Evolutionary conservation across 2,329 filamentous ascomycete genomes (phyloP).

Genomic region (Fusarium sp.): DNA sequence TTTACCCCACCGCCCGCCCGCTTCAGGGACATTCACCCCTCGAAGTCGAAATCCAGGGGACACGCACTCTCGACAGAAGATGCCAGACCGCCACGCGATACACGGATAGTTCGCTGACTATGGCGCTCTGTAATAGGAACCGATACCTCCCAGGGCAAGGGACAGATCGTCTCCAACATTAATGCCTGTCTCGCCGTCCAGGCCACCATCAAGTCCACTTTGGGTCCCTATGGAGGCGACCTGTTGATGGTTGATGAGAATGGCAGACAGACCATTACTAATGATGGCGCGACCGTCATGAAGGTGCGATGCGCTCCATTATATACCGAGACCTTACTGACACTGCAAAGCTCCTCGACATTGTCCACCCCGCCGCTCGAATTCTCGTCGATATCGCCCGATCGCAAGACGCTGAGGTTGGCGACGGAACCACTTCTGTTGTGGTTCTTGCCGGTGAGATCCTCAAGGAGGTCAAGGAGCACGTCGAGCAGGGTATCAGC

Average conservation of each 20-base stretch:
- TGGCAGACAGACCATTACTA: conserved; percentile 96
- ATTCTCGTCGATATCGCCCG: conserved; percentile 98
- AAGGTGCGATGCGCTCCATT: conserved; percentile 69
- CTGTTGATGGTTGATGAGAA: conserved; percentile 95
- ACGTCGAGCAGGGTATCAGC: conserved; percentile 96
- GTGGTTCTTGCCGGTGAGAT: conserved; percentile 98
- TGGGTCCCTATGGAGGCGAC: conserved; percentile 97
- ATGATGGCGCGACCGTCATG: conserved; percentile 99
- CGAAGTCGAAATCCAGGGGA: conserved; percentile 34
- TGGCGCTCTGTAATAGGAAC: conserved; percentile 72
- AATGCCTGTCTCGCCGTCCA: conserved; percentile 98
- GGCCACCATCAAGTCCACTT: conserved; percentile 92
- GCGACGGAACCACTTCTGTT: conserved; percentile 97
- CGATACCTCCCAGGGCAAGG: conserved; percentile 96
- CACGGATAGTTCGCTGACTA: conserved; percentile 34
- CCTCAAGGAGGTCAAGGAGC: conserved; percentile 94
- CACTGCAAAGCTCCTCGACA: conserved; percentile 83
- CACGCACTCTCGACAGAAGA: conserved; percentile 16
- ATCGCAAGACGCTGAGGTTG: conserved; percentile 99
- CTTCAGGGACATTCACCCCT: conserved; percentile 39
- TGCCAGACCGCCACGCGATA: conserved; percentile 14
- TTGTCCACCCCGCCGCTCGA: conserved; percentile 95
- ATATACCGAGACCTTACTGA: conserved; percentile 10
- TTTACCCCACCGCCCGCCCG: conserved; percentile 55
- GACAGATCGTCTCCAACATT: conserved; percentile 97